Percentiles rank a stretch among this genome's conserved stretches.
These are phyloP conservation scores for Arthrobotrys sphaeroides DNA, from an alignment of 2,329 filamentous ascomycete species.

Conservation along the genomic window DNA sequence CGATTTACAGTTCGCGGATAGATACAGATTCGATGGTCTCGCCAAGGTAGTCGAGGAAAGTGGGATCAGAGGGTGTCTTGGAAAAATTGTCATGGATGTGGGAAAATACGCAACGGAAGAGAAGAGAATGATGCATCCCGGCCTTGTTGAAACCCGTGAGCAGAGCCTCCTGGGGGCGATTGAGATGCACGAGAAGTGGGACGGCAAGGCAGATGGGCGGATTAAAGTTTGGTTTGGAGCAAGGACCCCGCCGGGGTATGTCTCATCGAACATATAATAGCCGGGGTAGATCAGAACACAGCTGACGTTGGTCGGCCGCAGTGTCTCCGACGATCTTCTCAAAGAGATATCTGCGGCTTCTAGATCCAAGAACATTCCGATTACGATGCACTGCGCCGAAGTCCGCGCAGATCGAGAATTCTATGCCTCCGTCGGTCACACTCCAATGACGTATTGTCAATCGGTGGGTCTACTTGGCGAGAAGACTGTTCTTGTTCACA, in stretches of 20 bases:
- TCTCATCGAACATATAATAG: neutral
- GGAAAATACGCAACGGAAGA: slow-evolving; percentile 63
- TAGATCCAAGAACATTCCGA: slow-evolving; percentile 59
- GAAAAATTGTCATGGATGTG: slow-evolving; percentile 64
- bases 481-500: slow-evolving; percentile 66
- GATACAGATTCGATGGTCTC: slow-evolving; percentile 64
- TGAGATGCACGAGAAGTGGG: slow-evolving; percentile 60
- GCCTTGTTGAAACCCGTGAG: slow-evolving; percentile 62
- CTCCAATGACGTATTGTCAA: slow-evolving; percentile 63
- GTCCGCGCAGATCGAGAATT: slow-evolving; percentile 59
- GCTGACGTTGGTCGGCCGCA: slow-evolving; percentile 25
- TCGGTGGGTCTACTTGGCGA: slow-evolving; percentile 61
- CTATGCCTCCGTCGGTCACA: slow-evolving; percentile 58
- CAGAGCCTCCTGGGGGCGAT: slow-evolving; percentile 58
- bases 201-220: slow-evolving; percentile 59
- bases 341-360: slow-evolving; percentile 60
- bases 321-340: slow-evolving; percentile 60
- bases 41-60: slow-evolving; percentile 63
- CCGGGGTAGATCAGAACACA: neutral
- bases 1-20: slow-evolving; percentile 62
- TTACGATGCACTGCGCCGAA: slow-evolving; percentile 62
- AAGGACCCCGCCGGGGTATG: slow-evolving; percentile 60
- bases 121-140: slow-evolving; percentile 63
- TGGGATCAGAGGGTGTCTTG: slow-evolving; percentile 63
- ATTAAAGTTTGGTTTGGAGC: slow-evolving; percentile 62